Conservation (phyloP, 257 asterid species). For the Forsythia viridissima region DNA sequence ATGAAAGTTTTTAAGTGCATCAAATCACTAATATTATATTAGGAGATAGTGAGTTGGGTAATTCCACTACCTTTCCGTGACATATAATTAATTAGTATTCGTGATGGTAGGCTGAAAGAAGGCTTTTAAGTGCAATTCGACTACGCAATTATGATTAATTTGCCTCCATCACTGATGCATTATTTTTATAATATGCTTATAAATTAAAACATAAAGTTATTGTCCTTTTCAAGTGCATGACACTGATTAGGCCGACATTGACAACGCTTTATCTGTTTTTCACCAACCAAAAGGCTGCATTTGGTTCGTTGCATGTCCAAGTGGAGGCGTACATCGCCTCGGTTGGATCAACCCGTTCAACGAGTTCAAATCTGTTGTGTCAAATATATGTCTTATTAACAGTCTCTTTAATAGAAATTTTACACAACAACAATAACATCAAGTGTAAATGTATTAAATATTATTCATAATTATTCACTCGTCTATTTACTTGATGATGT, state of each 20-base stretch:
- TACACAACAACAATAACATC: too few species aligned
- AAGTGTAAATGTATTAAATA: too few species aligned
- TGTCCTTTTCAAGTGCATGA: background rate
- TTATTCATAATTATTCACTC: too few species aligned
- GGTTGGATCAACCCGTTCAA: background rate
- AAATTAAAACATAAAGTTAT: background rate
- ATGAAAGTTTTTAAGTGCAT: slow-evolving; percentile 10
- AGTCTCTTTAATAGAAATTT: too few species aligned
- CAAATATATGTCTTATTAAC: too few species aligned
- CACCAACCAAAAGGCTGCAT: slow-evolving; percentile 21
- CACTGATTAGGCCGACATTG: slow-evolving; percentile 15
- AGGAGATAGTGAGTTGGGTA: slow-evolving; percentile 56
- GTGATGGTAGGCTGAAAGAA: slow-evolving; percentile 50
- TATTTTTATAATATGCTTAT: slow-evolving; percentile 10
- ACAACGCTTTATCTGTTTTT: background rate
- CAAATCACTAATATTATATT: slow-evolving; percentile 15
- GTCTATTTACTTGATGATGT: too few species aligned
- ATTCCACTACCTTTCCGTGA: slow-evolving; percentile 30
- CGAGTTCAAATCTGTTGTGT: too few species aligned
- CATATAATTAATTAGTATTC: background rate
- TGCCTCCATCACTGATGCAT: slow-evolving; percentile 7
- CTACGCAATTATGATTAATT: slow-evolving; percentile 42
- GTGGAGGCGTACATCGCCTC: background rate
- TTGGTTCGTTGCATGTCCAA: slow-evolving; percentile 30
- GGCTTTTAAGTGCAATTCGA: slow-evolving; percentile 46